These are phyloP conservation scores for Phytophthora foliorum DNA, from an alignment of 352 stramenopile genomes.

Conservation along the genomic window DNA sequence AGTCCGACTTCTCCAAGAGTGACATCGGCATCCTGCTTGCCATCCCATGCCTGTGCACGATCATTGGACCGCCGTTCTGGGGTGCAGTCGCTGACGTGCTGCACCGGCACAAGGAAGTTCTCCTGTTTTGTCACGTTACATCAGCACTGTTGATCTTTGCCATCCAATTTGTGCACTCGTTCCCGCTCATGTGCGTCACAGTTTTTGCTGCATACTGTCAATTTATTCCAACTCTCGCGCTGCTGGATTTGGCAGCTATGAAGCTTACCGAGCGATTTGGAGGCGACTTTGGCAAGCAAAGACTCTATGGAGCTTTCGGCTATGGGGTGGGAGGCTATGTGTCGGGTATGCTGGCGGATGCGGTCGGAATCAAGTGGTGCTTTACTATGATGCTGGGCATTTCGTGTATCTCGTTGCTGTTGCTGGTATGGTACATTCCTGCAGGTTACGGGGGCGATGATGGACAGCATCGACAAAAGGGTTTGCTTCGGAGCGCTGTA, in stretches of 20 bases:
- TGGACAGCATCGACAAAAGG: constrained; percentile 21
- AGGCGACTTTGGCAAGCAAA: constrained; percentile 69
- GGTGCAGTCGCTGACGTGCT: constrained; percentile 56
- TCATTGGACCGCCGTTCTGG: constrained; percentile 58
- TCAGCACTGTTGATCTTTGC: constrained; percentile 53
- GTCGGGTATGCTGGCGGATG: constrained; percentile 45
- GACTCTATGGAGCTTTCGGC: constrained; percentile 60
- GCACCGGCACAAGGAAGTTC: constrained; percentile 52
- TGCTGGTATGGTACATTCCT: constrained; percentile 55
- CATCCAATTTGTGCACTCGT: constrained; percentile 50
- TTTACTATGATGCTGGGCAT: constrained; percentile 60
- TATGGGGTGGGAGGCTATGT: constrained; percentile 63
- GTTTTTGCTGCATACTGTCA: constrained; percentile 54
- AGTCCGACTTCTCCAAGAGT: constrained; percentile 50
- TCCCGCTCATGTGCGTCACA: constrained; percentile 45
- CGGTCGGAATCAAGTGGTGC: constrained; percentile 54
- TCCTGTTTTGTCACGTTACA: constrained; percentile 53
- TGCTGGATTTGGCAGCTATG: constrained; percentile 63
- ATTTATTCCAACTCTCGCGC: constrained; percentile 42
- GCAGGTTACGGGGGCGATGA: constrained; percentile 21
- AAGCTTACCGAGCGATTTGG: constrained; percentile 51
- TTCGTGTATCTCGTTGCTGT: constrained; percentile 42
- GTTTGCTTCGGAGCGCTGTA: constrained; percentile 43
- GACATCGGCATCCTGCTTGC: constrained; percentile 60
- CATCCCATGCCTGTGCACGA: constrained; percentile 53